Base-by-base conservation (phyloP, 2,329 filamentous ascomycete species). In the Balansia obtecta region DNA sequence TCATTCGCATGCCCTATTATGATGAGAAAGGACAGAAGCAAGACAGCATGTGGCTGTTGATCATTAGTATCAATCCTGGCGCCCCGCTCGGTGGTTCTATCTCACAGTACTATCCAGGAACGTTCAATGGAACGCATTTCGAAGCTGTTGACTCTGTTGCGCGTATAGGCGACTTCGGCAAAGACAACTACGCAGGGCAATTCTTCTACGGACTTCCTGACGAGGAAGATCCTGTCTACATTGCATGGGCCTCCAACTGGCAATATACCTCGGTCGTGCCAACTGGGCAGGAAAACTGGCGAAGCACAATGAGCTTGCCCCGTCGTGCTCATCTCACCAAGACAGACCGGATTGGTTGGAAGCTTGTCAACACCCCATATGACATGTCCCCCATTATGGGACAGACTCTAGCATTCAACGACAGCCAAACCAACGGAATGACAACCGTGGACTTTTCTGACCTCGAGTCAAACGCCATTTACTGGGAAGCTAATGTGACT, bases 61-160 rank as follows among this genome's bases (percentile, higher is more conserved):
- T 65, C 3, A 68, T 82, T 38, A 76, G 71, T 12, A 72, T 80
- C 57, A 80, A 80, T 55, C 77, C 77, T 0, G 77, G 77, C 5
- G 76, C 74, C 0, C 77, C 77, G 0, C 63, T 74, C 0, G 78
- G 78, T 9, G 78, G 78, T 0, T 78, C 73, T 1, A 70, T 74
- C 16, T 71, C 70, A 1, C 63, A 80, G 59, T 82, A 81, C 59
- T 77, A 76, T 65, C 65, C 74, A 0, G 80, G 81, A 4, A 65
- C 63, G 2, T 84, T 83, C 66, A 81, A 85, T 54, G 81, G 80
- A n/a, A 82, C 77, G 0, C 75, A 80, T 59, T 84, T 82, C 52
- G 54, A 57, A n/a, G 54, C 62, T 10, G 54, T 62, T 11, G 63
- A 64, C 8, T 53, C 52, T 2, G 57, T 56, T 7, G 56, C 64